Conservation (phyloP, 441 rosid species). For the Arabidopsis hybrid region DNA sequence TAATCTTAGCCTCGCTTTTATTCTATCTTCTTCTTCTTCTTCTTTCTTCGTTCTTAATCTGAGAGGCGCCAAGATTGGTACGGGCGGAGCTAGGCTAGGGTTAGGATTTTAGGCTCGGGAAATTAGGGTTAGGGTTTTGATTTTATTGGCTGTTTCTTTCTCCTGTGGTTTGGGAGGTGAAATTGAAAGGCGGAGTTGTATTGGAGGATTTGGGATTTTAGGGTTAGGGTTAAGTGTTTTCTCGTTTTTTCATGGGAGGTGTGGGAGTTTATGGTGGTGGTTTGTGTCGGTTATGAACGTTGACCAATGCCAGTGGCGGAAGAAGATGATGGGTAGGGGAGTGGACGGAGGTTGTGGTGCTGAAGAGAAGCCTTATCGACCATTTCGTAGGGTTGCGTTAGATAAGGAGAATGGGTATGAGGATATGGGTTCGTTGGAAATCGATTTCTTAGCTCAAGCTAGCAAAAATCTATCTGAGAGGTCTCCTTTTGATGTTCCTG, state of each 20-base stretch:
- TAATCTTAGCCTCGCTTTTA: slow-evolving; percentile 69
- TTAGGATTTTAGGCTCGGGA: slow-evolving; percentile 45
- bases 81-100: slow-evolving; percentile 44
- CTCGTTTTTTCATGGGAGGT: slow-evolving; percentile 55
- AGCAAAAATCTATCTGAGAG: slow-evolving; percentile 75
- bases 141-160: slow-evolving; percentile 16
- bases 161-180: slow-evolving; percentile 31
- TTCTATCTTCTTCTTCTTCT: slow-evolving; percentile 31
- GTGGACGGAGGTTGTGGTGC: slow-evolving; percentile 89
- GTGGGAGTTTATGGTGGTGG: slow-evolving; percentile 51
- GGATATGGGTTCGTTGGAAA: slow-evolving; percentile 36
- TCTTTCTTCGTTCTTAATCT: slow-evolving; percentile 19
- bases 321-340: slow-evolving; percentile 93
- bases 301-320: slow-evolving; percentile 73
- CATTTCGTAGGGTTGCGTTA: slow-evolving; percentile 50
- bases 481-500: slow-evolving; percentile 78
- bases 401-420: slow-evolving; percentile 39
- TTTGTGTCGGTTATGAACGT: slow-evolving; percentile 67
- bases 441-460: slow-evolving; percentile 84
- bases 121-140: slow-evolving; percentile 56
- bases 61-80: slow-evolving; percentile 20
- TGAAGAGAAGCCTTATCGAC: slow-evolving; percentile 72
- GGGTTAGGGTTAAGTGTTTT: slow-evolving; percentile 51
- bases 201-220: slow-evolving; percentile 33
- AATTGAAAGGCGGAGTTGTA: slow-evolving; percentile 18